phyloP scores from a whole-genome alignment of 371 early-diverging fungal species.

The Syncephalastrum racemosum region DNA sequence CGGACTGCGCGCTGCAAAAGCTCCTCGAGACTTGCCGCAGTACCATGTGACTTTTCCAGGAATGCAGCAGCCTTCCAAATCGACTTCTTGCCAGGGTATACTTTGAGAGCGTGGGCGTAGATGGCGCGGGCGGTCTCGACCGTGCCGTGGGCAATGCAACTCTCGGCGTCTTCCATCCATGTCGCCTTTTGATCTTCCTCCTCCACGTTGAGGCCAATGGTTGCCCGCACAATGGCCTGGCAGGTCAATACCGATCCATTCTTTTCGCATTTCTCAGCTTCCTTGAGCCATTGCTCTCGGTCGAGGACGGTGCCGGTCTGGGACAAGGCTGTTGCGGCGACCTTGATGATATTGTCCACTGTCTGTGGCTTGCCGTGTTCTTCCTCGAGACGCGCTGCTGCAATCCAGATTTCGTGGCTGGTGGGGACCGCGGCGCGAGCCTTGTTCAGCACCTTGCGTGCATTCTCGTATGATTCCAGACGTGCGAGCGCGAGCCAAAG shows the following conservation, averaged over 20 bases:
- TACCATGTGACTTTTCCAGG: constrained; percentile 87
- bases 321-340: constrained; percentile 70
- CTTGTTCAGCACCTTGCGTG: constrained; percentile 84
- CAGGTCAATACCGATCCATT: constrained; percentile 78
- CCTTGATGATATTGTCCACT: constrained; percentile 70
- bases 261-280: constrained; percentile 84
- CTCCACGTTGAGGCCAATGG: constrained; percentile 80
- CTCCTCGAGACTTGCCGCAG: constrained; percentile 73
- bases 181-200: constrained; percentile 78
- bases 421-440: constrained; percentile 87
- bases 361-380: constrained; percentile 66
- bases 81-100: constrained; percentile 75
- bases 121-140: constrained; percentile 88
- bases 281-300: constrained; percentile 91
- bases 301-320: constrained; percentile 70
- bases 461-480: constrained; percentile 89
- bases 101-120: constrained; percentile 79
- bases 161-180: constrained; percentile 93
- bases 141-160: constrained; percentile 60
- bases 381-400: constrained; percentile 93
- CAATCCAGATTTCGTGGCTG: constrained; percentile 93
- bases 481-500: constrained; percentile 95
- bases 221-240: constrained; percentile 81
- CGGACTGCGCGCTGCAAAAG: constrained; percentile 83
- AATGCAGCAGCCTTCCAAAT: constrained; percentile 90